Percentiles rank a stretch among this genome's conserved stretches.
These are phyloP conservation scores for Coniochaeta sp. DNA, from an alignment of 2,329 filamentous ascomycete genomes.

Conservation along the genomic window DNA sequence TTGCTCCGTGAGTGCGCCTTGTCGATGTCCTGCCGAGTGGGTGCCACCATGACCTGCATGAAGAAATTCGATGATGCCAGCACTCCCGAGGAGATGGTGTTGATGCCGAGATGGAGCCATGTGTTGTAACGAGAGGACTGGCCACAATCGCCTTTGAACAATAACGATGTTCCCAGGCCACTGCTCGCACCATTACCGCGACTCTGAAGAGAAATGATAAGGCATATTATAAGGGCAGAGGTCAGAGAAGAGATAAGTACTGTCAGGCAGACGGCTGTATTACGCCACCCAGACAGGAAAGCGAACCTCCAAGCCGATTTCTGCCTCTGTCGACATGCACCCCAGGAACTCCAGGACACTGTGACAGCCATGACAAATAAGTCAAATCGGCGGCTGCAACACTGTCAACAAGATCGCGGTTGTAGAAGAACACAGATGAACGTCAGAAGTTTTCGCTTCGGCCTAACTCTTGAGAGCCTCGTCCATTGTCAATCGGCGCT, in stretches of 20 bases:
- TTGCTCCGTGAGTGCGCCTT: constrained; percentile 28
- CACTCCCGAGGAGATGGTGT: constrained; percentile 35
- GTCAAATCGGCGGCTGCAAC: too few species aligned
- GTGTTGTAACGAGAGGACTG: constrained; percentile 8
- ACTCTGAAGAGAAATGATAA: not conserved
- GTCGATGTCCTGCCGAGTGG: constrained; percentile 41
- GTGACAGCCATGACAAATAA: too few species aligned
- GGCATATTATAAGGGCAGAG: not conserved
- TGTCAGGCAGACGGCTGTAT: not conserved
- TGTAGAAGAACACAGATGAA: too few species aligned
- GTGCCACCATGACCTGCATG: constrained; percentile 44
- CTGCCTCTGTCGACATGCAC: not conserved
- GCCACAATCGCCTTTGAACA: not conserved
- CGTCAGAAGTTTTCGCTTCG: too few species aligned
- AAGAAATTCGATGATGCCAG: constrained; percentile 41
- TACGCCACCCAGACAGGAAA: not conserved
- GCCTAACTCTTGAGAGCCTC: too few species aligned
- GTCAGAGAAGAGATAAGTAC: not conserved
- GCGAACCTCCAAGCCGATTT: not conserved
- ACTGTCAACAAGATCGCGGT: too few species aligned
- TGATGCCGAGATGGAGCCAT: constrained; percentile 37
- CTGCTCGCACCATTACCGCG: not conserved
- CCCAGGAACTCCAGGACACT: not conserved
- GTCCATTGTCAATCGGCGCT: too few species aligned
- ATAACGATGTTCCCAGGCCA: not conserved